Percentiles rank a stretch among this genome's conserved stretches.
phyloP scores from a whole-genome alignment of 2,329 filamentous ascomycete species.

The Fusarium fujikuroi region DNA sequence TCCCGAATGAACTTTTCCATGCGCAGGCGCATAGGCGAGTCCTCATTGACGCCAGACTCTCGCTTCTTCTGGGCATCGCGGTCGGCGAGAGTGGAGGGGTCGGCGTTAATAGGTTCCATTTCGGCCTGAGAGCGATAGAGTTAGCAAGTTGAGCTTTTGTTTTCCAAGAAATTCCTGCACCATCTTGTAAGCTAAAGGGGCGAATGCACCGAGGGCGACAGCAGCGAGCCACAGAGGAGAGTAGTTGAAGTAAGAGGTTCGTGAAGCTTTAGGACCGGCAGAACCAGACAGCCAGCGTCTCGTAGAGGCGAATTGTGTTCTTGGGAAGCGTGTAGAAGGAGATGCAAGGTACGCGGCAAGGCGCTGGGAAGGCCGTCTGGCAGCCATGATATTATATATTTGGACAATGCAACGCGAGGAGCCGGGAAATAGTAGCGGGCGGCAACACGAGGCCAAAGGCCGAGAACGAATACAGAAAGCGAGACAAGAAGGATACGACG shows the following conservation, averaged over 20 bases:
- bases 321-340: conserved; percentile 37
- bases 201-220: conserved; percentile 61
- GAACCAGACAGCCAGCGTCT: conserved; percentile 44
- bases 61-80: conserved; percentile 84
- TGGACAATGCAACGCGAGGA: conserved; percentile 9
- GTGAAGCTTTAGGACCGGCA: conserved; percentile 31
- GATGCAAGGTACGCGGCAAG: conserved; percentile 46
- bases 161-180: conserved; percentile 51
- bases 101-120: conserved; percentile 60
- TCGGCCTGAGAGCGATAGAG: conserved; percentile 50
- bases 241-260: conserved; percentile 30
- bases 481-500: conserved; percentile 24
- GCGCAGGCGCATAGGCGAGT: conserved; percentile 94
- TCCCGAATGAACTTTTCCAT: conserved; percentile 98
- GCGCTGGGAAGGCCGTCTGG: conserved; percentile 46
- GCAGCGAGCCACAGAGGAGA: conserved; percentile 49
- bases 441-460: conserved; percentile 11
- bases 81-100: conserved; percentile 80
- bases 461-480: conserved; percentile 17
- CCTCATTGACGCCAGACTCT: conserved; percentile 71
- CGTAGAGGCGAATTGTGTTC: conserved; percentile 43
- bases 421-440: conserved; percentile 10
- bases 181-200: conserved; percentile 68
- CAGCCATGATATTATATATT: conserved; percentile 48
- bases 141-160: conserved; percentile 26